Base-by-base conservation (phyloP, 371 early-diverging fungal species). In the Saksenaea vasiformis region DNA sequence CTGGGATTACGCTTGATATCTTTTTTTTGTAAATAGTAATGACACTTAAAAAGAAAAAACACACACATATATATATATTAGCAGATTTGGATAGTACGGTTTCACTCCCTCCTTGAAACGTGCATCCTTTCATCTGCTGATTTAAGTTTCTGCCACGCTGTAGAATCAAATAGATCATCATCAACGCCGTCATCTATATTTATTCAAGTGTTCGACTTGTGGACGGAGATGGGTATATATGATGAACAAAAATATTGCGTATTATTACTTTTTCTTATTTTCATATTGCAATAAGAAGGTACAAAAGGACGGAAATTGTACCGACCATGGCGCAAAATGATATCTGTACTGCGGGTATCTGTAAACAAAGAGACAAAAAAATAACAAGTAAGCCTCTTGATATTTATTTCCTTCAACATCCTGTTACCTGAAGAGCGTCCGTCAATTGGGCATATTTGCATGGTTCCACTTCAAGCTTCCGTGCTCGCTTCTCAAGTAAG, bases 371-470 rank as follows among this genome's bases (percentile, higher is more conserved):
- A 31, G 7, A 7, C 31, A 31, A 7, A 31, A 59, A 24, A 17
- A 10, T 4, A 36, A 14, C 13, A 3, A 59, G 24, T n/a, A 17
- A 58, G 36, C 14, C 39, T 24, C 2, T 60, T 19, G 5, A 5
- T 61, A 22, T 26, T 53, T 19, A 22, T 37, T 34, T 24, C 19
- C 26, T 51, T n/a, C n/a, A n/a, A 22, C 17, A 17, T 34, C 13
- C 19, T 14, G 10, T 69, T 61, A 69, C 69, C 69, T 69, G 69
- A 36, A 69, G 22, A 22, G 56, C 38, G 44, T 64, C 65, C 22
- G 51, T 10, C 51, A n/a, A 47, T 47, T 22, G 51, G 1, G 24
- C 22, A 22, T 9, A 22, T 22, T 22, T 17, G 10, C 22, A 47
- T 26, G 17, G 51, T 24, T 47, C 51, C 51, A 10, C 19, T 47